phyloP scores from a whole-genome alignment of 2,329 filamentous ascomycete genomes.

The Diaporthe velutina region DNA sequence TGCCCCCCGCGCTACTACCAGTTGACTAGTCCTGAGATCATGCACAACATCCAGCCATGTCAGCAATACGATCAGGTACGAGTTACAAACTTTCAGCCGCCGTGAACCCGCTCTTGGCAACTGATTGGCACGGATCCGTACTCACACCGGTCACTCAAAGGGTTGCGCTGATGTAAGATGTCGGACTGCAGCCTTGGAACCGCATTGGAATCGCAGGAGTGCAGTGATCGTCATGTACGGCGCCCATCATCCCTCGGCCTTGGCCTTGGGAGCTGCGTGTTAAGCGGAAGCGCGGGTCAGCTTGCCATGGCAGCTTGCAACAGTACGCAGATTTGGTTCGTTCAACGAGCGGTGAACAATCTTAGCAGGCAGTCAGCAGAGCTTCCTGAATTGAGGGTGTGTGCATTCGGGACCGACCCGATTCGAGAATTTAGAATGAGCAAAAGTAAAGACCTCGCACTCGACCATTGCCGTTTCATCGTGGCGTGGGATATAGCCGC shows the following conservation, averaged over 20 bases:
- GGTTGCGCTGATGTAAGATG: constrained; percentile 3
- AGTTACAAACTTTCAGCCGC: background rate
- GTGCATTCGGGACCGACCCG: background rate
- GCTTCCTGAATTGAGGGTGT: background rate
- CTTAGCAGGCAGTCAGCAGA: constrained; percentile 7
- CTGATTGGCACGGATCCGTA: background rate
- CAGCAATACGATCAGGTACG: constrained; percentile 6
- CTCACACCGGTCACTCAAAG: background rate
- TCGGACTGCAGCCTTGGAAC: constrained; percentile 1
- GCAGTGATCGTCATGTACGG: background rate
- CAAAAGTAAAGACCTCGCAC: background rate
- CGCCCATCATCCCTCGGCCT: background rate
- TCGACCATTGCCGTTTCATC: background rate
- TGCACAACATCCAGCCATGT: background rate
- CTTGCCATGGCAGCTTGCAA: background rate
- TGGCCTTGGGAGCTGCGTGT: background rate
- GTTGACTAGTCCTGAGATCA: background rate
- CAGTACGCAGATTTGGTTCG: background rate
- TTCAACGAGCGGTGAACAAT: background rate
- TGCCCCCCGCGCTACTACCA: background rate
- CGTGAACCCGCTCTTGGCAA: background rate
- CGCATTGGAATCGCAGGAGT: constrained; percentile 3
- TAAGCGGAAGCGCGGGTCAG: background rate
- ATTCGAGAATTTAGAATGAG: background rate
- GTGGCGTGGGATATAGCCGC: constrained; percentile 12